Evolutionary conservation across 139 green algal species (phyloP).

Genomic region (Limnomonas spitsbergensis): DNA sequence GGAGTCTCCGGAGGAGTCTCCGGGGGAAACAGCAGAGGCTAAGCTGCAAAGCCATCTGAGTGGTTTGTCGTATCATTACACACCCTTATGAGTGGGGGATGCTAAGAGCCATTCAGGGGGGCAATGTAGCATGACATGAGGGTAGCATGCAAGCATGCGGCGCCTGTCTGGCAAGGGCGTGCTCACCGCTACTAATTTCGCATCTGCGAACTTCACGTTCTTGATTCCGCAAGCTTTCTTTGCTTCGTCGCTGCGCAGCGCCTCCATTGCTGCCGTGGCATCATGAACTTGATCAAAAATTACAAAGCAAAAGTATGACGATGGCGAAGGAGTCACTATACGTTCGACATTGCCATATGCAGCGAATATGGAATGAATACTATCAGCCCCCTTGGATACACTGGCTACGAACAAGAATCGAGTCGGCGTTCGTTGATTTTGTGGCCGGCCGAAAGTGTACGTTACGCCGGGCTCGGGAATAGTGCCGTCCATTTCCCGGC

Average conservation of each 20-base stretch:
- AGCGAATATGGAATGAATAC: neutral
- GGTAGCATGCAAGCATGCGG: neutral
- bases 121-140: neutral
- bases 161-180: too few relatives aligned
- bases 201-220: constrained; percentile 8
- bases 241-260: neutral
- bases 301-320: constrained; percentile 1
- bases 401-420: neutral
- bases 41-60: too few relatives aligned
- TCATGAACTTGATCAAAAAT: neutral
- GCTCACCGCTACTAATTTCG: neutral
- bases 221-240: neutral
- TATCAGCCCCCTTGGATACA: neutral
- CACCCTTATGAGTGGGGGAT: too few relatives aligned
- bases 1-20: too few relatives aligned
- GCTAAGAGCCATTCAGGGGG: neutral
- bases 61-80: too few relatives aligned
- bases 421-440: neutral
- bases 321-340: neutral
- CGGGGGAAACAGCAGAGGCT: too few relatives aligned
- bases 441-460: neutral
- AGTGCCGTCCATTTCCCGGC: too few relatives aligned
- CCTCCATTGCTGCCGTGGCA: neutral
- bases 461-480: neutral
- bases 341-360: neutral